Base-by-base conservation (phyloP, 2,329 filamentous ascomycete species). In the Alternaria atra region DNA sequence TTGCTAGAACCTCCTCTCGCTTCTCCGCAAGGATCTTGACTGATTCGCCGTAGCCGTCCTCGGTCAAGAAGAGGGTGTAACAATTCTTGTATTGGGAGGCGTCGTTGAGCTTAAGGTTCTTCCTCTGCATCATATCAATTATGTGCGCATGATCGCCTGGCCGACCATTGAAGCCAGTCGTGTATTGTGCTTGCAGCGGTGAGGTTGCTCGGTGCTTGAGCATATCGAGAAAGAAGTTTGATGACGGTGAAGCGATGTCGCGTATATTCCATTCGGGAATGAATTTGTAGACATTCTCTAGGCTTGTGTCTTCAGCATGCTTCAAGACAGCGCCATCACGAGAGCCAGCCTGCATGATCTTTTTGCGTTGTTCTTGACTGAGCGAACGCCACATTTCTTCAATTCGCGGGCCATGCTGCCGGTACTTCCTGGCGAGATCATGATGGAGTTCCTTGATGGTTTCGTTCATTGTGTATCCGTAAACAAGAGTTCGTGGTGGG, bases 231-330 rank as follows among this genome's bases (percentile, higher is more conserved):
- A 84, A 56, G 57, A 63, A 74, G 15, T 65, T 44, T 0, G 81
- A 75, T 2, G 66, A 70, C 0, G 77, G 69, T 1, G 72, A 65
- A 4, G 79, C 65, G 2, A 84, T 68, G 25, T 84, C 80, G 7
- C 67, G 73, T 1, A 84, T 55, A 57, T 85, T 84, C 75, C 76
- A 79, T 48, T 84, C 84, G 0, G 82, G 81, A 0, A 80, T 65
- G 2, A 83, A 44, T n/a, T 79, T 80, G 65, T 63, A 79, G 15
- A 79, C 68, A n/a, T 73, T 72, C 0, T 79, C 81, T 25, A 82
- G 13, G 0, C 77, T 75, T 2, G 29, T 27, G 52, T 84, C 81
- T 3, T 23, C 27, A 1, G 76, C 56, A 44, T 80, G 68, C 55
- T 76, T 75, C 17, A 83, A 69, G 3, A 83, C 74, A 9, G 50